These are phyloP conservation scores for Silene vulgaris DNA, from an alignment of 179 eudicot genomes.

Conservation along the genomic window DNA sequence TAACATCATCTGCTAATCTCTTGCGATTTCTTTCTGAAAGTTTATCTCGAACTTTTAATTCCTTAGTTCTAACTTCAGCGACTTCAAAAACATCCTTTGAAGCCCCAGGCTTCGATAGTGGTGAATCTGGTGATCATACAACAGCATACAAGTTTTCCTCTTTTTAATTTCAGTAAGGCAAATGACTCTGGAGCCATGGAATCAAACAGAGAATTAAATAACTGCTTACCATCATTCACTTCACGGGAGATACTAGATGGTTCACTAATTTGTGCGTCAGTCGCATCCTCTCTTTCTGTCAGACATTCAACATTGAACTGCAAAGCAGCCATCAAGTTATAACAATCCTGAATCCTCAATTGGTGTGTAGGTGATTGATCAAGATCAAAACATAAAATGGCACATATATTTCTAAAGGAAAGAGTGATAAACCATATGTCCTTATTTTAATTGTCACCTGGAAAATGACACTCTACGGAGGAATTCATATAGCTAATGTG, in stretches of 20 bases:
- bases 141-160: slow-evolving; percentile 29
- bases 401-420: too few relatives aligned
- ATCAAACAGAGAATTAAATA: slow-evolving; percentile 37
- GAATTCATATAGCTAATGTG: background rate
- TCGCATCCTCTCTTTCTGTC: slow-evolving; percentile 41
- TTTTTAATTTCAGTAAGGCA: slow-evolving; percentile 29
- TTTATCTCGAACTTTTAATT: slow-evolving; percentile 63
- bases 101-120: slow-evolving; percentile 39
- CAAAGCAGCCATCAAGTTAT: slow-evolving; percentile 20
- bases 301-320: slow-evolving; percentile 82
- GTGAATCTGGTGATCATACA: slow-evolving; percentile 25
- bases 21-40: slow-evolving; percentile 86
- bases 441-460: too few relatives aligned
- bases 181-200: slow-evolving; percentile 32
- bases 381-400: background rate
- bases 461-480: background rate
- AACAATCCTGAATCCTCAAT: slow-evolving; percentile 12
- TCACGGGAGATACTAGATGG: slow-evolving; percentile 8
- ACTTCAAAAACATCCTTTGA: slow-evolving; percentile 63
- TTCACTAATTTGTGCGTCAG: background rate
- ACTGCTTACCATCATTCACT: slow-evolving; percentile 34
- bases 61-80: slow-evolving; percentile 65
- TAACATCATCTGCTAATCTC: slow-evolving; percentile 54
- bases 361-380: background rate
- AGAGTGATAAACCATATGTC: too few relatives aligned